Base-by-base conservation (phyloP, 108 stramenopile species). In the Discostella stelligeroides region DNA sequence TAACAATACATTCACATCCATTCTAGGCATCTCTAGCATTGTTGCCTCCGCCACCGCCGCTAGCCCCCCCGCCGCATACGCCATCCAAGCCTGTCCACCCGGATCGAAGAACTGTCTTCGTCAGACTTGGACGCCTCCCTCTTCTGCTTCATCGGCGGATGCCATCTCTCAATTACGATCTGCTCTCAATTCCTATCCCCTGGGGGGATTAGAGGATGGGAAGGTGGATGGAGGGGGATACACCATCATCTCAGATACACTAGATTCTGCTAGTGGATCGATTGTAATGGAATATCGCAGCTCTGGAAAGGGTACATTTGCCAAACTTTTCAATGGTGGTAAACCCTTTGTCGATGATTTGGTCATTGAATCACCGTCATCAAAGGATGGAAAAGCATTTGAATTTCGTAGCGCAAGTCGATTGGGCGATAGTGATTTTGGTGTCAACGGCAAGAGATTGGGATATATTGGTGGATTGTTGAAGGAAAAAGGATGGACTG, bases 281-380 rank as follows among this genome's bases (percentile, higher is more conserved):
- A 84, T 85, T 18, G 43, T 68, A 25, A 57, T 91, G 43, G 93
- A 94, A 56, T 94, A 82, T 73, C 86, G 84, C 39, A 83, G 82
- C 17, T 72, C 76, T 30, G 90, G 90, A 0, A 87, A 87, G 61
- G 90, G 89, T 4, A 81, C 81, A 63, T 92, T 90, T 57, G 94
- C 94, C 23, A 95, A 88, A 67, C 74, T 82, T 21, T 87, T 95
- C 75, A 95, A 95, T 57, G 91, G 76, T 27, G 91, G 91, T n/a
- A 92, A 88, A 48, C 91, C 94, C 15, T 95, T 92, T 64, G 74
- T 89, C 0, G 94, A 95, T 68, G 94, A 95, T 75, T 69, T 95
- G 56, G 75, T 80, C 21, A 60, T 95, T 34, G 82, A 85, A 47
- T 67, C n/a, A n/a, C n/a, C n/a, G n/a, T n/a, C n/a, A n/a, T n/a